phyloP scores from a whole-genome alignment of 805 yeast species.

The Pichia membranifaciens region DNA sequence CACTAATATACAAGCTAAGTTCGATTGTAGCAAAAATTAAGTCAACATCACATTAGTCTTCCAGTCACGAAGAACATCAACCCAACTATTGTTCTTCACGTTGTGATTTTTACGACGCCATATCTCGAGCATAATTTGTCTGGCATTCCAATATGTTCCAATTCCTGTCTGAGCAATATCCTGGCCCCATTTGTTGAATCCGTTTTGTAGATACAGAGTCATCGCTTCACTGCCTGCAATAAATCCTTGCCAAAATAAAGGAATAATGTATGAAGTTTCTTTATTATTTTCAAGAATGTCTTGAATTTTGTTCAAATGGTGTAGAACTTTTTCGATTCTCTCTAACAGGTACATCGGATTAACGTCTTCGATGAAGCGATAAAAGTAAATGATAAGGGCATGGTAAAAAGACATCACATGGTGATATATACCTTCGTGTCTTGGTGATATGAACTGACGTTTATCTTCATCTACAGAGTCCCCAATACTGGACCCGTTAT shows the following conservation, averaged over 20 bases:
- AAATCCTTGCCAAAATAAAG: slow-evolving; percentile 85
- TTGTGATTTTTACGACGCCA: slow-evolving; percentile 68
- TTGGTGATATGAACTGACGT: slow-evolving; percentile 38
- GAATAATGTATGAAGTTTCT: slow-evolving; percentile 56
- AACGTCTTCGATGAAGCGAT: slow-evolving; percentile 52
- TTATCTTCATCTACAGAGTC: slow-evolving; percentile 9
- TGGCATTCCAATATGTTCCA: slow-evolving; percentile 82
- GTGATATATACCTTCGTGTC: slow-evolving; percentile 71
- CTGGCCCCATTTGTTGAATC: slow-evolving; percentile 72
- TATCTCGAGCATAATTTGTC: slow-evolving; percentile 80
- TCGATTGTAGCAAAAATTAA: slow-evolving; percentile 22
- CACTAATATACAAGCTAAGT: no score
- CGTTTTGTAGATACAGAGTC: slow-evolving; percentile 49
- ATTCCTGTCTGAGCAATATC: slow-evolving; percentile 52
- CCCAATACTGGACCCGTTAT: slow-evolving; percentile 8
- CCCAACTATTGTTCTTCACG: slow-evolving; percentile 64
- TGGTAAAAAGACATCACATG: slow-evolving; percentile 77
- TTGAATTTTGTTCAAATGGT: slow-evolving; percentile 60
- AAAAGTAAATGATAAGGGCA: slow-evolving; percentile 65
- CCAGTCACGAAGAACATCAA: slow-evolving; percentile 75
- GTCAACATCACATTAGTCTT: slow-evolving; percentile 76
- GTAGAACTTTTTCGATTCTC: slow-evolving; percentile 53
- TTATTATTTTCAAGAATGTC: slow-evolving; percentile 41
- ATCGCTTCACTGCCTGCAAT: slow-evolving; percentile 80
- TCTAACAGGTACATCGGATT: slow-evolving; percentile 55